These are phyloP conservation scores for Aquanectria penicillioides DNA, from an alignment of 2,329 filamentous ascomycete genomes.

Conservation along the genomic window DNA sequence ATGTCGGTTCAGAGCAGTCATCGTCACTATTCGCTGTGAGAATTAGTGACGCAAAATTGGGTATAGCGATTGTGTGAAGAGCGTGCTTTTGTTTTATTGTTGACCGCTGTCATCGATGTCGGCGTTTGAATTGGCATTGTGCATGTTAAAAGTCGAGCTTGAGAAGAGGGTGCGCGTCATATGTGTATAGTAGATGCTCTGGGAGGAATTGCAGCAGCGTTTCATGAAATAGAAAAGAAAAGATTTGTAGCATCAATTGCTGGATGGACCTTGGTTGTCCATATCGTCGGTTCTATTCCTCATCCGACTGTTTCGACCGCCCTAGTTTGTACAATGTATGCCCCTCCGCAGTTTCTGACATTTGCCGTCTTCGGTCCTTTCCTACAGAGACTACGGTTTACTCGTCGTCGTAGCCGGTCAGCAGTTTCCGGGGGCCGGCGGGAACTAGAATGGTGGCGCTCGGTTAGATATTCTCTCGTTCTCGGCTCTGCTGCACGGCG, in stretches of 20 bases:
- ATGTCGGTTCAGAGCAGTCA: slow-evolving; percentile 29
- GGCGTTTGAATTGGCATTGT: slow-evolving; percentile 24
- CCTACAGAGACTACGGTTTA: slow-evolving; percentile 33
- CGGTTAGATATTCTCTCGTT: slow-evolving; percentile 7
- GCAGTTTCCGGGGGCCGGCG: slow-evolving; percentile 65
- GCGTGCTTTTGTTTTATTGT: slow-evolving; percentile 26
- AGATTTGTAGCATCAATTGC: slow-evolving; percentile 43
- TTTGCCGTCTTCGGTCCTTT: slow-evolving; percentile 21
- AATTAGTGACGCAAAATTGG: neutral
- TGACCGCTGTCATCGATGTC: slow-evolving; percentile 25
- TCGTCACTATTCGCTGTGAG: slow-evolving; percentile 27
- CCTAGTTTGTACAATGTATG: slow-evolving; percentile 42
- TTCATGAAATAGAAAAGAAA: slow-evolving; percentile 26
- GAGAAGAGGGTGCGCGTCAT: slow-evolving; percentile 25
- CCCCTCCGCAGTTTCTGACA: slow-evolving; percentile 11
- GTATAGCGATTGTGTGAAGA: slow-evolving; percentile 1
- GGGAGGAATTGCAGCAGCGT: slow-evolving; percentile 23
- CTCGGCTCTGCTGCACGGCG: neutral
- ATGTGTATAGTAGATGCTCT: slow-evolving; percentile 23
- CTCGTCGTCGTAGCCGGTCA: slow-evolving; percentile 70
- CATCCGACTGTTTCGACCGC: slow-evolving; percentile 31
- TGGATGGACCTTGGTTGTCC: slow-evolving; percentile 32
- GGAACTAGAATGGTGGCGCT: slow-evolving; percentile 57
- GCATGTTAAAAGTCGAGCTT: slow-evolving; percentile 32
- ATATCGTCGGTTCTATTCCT: slow-evolving; percentile 30